A percentile compares a stretch with the other conserved stretches of the same genome.
These are phyloP conservation scores for Capsella rubella DNA, from an alignment of 441 rosid species.

Conservation along the genomic window DNA sequence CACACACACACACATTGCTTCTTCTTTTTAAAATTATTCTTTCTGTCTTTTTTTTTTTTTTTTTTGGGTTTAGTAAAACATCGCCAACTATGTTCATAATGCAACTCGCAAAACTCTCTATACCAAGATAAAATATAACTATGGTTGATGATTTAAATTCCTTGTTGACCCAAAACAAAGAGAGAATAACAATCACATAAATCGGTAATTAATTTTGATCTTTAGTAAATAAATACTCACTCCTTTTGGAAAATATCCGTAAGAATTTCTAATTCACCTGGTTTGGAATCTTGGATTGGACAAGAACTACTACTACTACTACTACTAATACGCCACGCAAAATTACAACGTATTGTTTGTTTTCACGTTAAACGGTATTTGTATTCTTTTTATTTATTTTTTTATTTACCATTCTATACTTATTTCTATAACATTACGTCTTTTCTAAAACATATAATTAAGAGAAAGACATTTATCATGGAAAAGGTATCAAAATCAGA, in stretches of 20 bases:
- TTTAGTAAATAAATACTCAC: too few species aligned
- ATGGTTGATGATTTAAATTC: background rate
- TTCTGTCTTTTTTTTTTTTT: too few species aligned
- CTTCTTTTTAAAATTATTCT: too few species aligned
- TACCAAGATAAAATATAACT: background rate
- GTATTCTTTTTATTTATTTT: background rate
- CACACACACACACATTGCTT: background rate
- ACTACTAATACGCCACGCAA: conserved; percentile 24
- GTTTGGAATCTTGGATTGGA: conserved; percentile 1
- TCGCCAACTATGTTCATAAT: conserved; percentile 4
- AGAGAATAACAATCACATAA: too few species aligned
- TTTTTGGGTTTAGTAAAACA: background rate
- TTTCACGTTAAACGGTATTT: conserved; percentile 9
- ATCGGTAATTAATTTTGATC: too few species aligned
- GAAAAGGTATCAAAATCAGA: conserved; percentile 8
- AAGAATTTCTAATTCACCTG: background rate
- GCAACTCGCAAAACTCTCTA: background rate
- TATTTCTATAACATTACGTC: background rate
- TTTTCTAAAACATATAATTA: background rate
- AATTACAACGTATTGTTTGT: conserved; percentile 8
- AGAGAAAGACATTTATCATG: conserved; percentile 9
- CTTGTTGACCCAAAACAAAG: background rate
- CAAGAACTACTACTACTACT: conserved; percentile 5
- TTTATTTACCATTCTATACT: too few species aligned
- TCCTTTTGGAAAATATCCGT: too few species aligned